phyloP scores from a whole-genome alignment of 1,284 basidiomycete species.

The Melanopsichium pennsylvanicum region DNA sequence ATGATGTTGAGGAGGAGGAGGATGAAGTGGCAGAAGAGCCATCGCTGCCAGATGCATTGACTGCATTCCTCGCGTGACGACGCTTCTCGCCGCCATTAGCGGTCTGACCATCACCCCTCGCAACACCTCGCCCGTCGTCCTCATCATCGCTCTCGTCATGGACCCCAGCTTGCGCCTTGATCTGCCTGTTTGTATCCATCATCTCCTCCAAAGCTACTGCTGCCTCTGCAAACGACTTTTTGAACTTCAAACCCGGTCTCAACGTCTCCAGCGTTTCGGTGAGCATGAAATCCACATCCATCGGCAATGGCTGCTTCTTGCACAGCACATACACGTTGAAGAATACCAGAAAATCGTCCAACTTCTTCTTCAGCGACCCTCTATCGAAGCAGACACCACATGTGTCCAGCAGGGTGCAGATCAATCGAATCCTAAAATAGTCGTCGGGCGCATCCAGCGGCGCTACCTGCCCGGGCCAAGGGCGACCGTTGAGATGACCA shows the following conservation, averaged over 20 bases:
- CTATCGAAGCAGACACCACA: slow-evolving; percentile 98
- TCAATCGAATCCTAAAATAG: slow-evolving; percentile 90
- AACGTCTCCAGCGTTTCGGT: slow-evolving; percentile 81
- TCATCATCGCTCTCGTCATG: slow-evolving; percentile 28
- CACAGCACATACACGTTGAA: slow-evolving; percentile 92
- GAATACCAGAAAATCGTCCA: slow-evolving; percentile 90
- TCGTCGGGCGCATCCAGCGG: slow-evolving; percentile 90
- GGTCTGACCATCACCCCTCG: slow-evolving; percentile 65
- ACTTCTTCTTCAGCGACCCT: slow-evolving; percentile 85
- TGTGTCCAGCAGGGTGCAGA: slow-evolving; percentile 90
- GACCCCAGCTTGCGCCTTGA: slow-evolving; percentile 6
- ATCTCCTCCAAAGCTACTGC: slow-evolving; percentile 87
- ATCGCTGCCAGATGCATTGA: slow-evolving; percentile 64
- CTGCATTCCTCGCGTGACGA: slow-evolving; percentile 72
- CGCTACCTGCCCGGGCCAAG: slow-evolving; percentile 79
- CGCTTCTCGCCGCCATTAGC: slow-evolving; percentile 69
- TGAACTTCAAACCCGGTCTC: slow-evolving; percentile 67
- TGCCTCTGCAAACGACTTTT: slow-evolving; percentile 82
- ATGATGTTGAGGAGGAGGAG: slow-evolving; percentile 14
- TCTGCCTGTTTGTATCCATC: slow-evolving; percentile 70
- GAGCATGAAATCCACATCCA: slow-evolving; percentile 98
- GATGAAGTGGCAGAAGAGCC: slow-evolving; percentile 6
- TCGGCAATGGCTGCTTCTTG: slow-evolving; percentile 81
- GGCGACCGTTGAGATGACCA: slow-evolving; percentile 90
- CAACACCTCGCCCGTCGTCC: slow-evolving; percentile 30